These are phyloP conservation scores for Pseudopediastrum boryanum DNA, from an alignment of 139 green algal genomes.

Conservation along the genomic window DNA sequence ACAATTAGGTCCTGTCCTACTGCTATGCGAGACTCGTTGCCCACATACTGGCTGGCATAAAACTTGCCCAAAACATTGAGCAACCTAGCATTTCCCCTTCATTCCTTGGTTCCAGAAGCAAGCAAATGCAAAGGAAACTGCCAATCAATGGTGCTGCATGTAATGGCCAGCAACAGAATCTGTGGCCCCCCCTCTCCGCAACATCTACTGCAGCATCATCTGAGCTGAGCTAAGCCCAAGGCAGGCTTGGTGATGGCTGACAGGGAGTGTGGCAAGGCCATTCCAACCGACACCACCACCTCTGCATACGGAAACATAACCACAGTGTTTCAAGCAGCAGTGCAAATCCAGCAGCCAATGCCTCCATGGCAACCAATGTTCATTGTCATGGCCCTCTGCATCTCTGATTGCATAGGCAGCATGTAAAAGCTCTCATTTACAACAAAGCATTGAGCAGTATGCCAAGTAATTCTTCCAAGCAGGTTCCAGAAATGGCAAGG, in stretches of 20 bases:
- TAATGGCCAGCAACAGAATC: no score
- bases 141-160: no score
- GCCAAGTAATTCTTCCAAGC: neutral
- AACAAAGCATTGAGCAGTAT: neutral
- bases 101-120: no score
- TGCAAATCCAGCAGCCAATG: constrained; percentile 1
- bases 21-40: no score
- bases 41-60: no score
- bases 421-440: neutral
- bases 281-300: constrained; percentile 75
- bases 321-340: neutral
- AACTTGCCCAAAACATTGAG: no score
- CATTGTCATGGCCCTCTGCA: neutral
- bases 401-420: neutral
- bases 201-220: no score
- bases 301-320: constrained; percentile 43
- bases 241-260: constrained; percentile 23
- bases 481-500: neutral
- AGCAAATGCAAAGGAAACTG: no score
- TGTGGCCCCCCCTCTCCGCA: no score
- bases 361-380: neutral
- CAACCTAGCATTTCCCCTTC: no score
- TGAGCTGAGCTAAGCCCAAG: no score
- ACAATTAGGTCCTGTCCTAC: no score
- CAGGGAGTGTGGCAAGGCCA: constrained; percentile 60